Conservation (phyloP, 768 basidiomycete species). For the Pleurotus pulmonarius region DNA sequence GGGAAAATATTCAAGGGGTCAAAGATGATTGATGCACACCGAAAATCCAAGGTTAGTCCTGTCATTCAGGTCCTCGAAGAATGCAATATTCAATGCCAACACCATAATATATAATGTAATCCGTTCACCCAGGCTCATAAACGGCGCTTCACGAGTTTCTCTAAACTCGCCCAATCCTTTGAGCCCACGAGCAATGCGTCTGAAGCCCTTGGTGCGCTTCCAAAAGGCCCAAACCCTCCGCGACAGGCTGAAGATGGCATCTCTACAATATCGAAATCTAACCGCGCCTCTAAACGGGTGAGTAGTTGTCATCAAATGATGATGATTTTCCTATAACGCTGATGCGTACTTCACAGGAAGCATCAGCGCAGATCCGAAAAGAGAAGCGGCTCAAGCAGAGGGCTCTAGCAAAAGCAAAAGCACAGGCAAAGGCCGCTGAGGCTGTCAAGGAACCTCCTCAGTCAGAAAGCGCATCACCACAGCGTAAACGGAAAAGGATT, state of each 20-base stretch:
- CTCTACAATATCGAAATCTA: slow-evolving; percentile 32
- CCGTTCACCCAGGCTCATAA: slow-evolving; percentile 46
- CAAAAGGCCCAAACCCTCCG: slow-evolving; percentile 6
- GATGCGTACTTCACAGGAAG: slow-evolving; percentile 1
- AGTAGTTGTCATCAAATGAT: slow-evolving; percentile 9
- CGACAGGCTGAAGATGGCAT: slow-evolving; percentile 11
- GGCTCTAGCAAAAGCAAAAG: slow-evolving; percentile 33
- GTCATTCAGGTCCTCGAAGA: not conserved
- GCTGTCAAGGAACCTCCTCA: not conserved
- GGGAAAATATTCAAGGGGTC: slow-evolving; percentile 64
- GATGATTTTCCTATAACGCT: not conserved
- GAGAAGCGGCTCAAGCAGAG: slow-evolving; percentile 46
- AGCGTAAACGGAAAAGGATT: not conserved
- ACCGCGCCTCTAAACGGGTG: slow-evolving; percentile 63
- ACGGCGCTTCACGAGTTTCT: slow-evolving; percentile 55
- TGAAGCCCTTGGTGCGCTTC: slow-evolving; percentile 19
- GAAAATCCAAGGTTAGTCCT: slow-evolving; percentile 55
- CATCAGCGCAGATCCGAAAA: slow-evolving; percentile 26
- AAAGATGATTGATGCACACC: slow-evolving; percentile 55
- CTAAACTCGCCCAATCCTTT: slow-evolving; percentile 29
- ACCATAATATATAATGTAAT: not conserved
- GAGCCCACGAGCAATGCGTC: slow-evolving; percentile 42
- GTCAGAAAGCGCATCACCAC: not conserved
- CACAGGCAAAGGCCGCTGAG: slow-evolving; percentile 22
- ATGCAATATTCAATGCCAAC: not conserved